Evolutionary conservation across 75 land plant species (phyloP).

Genomic region (Larix kaempferi): DNA sequence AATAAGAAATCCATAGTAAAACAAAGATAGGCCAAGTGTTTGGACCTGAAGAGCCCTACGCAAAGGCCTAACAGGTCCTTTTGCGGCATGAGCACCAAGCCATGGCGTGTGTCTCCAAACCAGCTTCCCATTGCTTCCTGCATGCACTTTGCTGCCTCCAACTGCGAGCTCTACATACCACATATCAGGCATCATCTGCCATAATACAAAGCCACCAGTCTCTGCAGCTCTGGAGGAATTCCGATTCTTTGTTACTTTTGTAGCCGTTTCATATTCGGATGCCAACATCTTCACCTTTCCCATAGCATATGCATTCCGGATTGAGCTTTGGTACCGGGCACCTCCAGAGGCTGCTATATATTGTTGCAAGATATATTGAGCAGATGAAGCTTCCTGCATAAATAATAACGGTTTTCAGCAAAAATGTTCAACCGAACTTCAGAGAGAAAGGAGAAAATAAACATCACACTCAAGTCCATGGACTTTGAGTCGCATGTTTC

Average conservation of each 20-base stretch:
- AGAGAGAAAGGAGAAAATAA: background rate
- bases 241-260: background rate
- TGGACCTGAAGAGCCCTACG: slow-evolving; percentile 31
- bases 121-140: slow-evolving; percentile 32
- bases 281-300: slow-evolving; percentile 38
- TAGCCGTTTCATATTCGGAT: slow-evolving; percentile 16
- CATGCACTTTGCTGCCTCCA: slow-evolving; percentile 24
- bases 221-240: slow-evolving; percentile 9
- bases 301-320: slow-evolving; percentile 33
- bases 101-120: slow-evolving; percentile 41
- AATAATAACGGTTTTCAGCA: background rate
- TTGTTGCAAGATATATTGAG: slow-evolving; percentile 42
- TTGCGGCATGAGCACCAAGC: slow-evolving; percentile 27
- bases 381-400: slow-evolving; percentile 35
- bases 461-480: background rate
- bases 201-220: slow-evolving; percentile 34
- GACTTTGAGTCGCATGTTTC: background rate
- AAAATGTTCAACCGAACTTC: background rate
- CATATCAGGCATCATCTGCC: slow-evolving; percentile 39
- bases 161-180: slow-evolving; percentile 40
- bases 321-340: slow-evolving; percentile 8
- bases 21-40: background rate
- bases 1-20: background rate
- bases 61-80: slow-evolving; percentile 33
- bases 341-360: slow-evolving; percentile 40